Base-by-base conservation (phyloP, 2,329 filamentous ascomycete genomes). In the Ophiobolus disseminans region DNA sequence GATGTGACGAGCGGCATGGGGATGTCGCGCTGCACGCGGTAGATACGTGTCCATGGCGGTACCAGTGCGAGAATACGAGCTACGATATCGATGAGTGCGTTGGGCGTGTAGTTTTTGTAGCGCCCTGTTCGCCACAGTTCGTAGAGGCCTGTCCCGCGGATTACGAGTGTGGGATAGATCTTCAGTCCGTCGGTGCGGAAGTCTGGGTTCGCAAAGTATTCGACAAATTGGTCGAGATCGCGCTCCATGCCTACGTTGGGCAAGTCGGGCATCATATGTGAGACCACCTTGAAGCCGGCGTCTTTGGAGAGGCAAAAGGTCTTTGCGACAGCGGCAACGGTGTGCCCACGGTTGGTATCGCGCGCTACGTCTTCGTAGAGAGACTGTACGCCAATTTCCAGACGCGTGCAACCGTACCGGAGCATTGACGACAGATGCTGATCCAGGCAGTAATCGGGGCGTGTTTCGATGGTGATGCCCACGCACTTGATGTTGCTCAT, bases 1-100 rank as follows among this genome's bases (percentile, higher is more conserved):
- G 93, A 96, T 0, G 94, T 97, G n/a, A 99, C 95, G 19, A 99
- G 82, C 0, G 94, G 94, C 94, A 99, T 99, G n/a, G 94, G 94
- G 49, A 99, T 99, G 75, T 99, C 94, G 72, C 94, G 86, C 78
- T 99, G 94, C 0, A 99, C 94, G 51, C 94, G 91, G 78, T 99
- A 99, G 66, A 99, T 99, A 55, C 94, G 86, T 0, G 95, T 99
- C 94, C 94, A 99, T 1, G 94, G 94, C 1, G 94, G 94, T 0
- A 99, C 88, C 2, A 99, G 81, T 0, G 94, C 94, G 54, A 99
- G 78, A 42, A 99, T 99, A n/a, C 94, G 86, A 3, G 94, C 95
- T 0, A 99, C 91, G 13, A 99, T 85, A 70, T 99, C 94, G 53
- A 99, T 91, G 25, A 99, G 82, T 0, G 90, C 93, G 72, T 99